Base-by-base conservation (phyloP, 2,329 filamentous ascomycete genomes). In the Teratosphaeria gauchensis region DNA sequence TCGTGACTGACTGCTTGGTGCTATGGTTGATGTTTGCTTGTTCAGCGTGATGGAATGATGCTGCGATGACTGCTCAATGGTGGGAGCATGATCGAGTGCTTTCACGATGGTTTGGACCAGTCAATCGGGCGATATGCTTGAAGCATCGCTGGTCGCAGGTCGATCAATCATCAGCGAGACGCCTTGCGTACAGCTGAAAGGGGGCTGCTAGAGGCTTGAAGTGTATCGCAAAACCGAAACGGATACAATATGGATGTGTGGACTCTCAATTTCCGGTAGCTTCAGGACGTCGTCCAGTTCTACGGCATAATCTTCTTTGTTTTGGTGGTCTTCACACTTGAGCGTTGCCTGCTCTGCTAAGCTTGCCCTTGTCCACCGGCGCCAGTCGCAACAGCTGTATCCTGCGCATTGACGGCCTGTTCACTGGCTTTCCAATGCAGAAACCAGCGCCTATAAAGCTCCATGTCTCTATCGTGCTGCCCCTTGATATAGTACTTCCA, bases 401-500 rank as follows among this genome's bases (percentile, higher is more conserved):
- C n/a, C 16, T 48, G n/a, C n/a, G 6, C 6, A 12, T 48, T 19
- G n/a, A 6, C 42, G 16, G 19, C 9, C n/a, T 48, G n/a, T n/a
- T 48, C 42, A 48, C 16, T n/a, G 6, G 42, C 42, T 48, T 48
- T 21, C 42, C 42, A 19, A 48, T 21, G 62, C 56, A 54, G 28
- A 51, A 63, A 67, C 53, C 62, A 56, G 19, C 56, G 31, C 19
- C 61, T 61, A 7, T 65, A 62, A 64, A 65, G 69, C 32, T 71
- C 71, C 24, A 78, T 56, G 61, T 78, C 75, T n/a, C 68, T 63
- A 48, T 74, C 70, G 59, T 78, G 76, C 59, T 70, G 64, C 24
- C 61, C 60, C 11, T 58, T 55, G 5, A 70, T 69, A 11, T 67
- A 72, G 62, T 84, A 85, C 42, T 77, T 66, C 82, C 82, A 84